Evolutionary conservation across 2,329 filamentous ascomycete species (phyloP), one percentile per base, ranked within the genome.

Genomic region (Aspergillus aculeatinus): DNA sequence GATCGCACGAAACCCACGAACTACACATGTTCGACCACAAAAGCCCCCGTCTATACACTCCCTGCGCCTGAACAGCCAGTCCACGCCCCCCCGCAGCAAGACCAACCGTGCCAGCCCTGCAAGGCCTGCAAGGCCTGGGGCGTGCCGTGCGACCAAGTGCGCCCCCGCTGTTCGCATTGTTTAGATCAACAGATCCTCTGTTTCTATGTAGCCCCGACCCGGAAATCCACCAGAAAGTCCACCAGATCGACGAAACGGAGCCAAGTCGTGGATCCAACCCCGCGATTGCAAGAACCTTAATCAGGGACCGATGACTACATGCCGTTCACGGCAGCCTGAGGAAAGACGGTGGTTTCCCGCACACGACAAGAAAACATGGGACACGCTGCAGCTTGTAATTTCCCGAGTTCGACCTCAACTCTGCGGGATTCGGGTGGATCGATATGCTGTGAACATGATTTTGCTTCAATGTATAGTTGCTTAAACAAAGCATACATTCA

Each of bases 111-210:
- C 11, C 50, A 60, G 9, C 60, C 67, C 6, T 69, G 72, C 60
- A 72, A 68, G 49, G 67, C 67, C 2, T 74, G 72, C 64, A 67
- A 71, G n/a, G 63, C 70, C 9, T 65, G 66, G 62, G 62, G 64
- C 3, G 67, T 68, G 6, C 50, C 55, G 9, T 74, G 72, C 61
- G 72, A 74, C 54, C 68, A 66, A 25, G 61, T 65, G 6, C 62
- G 55, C 56, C 72, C 72, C 16, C 71, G 69, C 47, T 74, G 72
- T 35, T 63, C 68, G 11, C 69, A 74, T 57, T 74, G 72, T 58
- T 62, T 67, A 35, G 65, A 73, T 23, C 64, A 74, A 55, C 72
- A 74, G 55, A 59, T 73, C 2, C 55, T 74, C 7, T 74, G 72
- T 57, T 74, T 74, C 33, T 74, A 74, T 49, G 69, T 73, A n/a